phyloP scores from a whole-genome alignment of 2,329 filamentous ascomycete species.

The Aspergillus alliaceus region DNA sequence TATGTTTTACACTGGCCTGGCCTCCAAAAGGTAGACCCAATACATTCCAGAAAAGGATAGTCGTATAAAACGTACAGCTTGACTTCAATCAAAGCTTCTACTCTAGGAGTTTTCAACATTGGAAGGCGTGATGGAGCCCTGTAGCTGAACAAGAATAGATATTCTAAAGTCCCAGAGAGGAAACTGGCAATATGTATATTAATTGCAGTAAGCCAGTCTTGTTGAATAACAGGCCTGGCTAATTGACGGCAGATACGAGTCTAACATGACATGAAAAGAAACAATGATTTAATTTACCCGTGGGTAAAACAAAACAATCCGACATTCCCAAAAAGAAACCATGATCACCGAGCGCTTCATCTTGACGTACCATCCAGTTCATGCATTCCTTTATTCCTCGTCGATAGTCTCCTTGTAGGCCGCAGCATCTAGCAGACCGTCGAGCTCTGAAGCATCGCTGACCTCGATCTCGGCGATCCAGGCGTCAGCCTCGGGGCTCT shows the following conservation, averaged over 20 bases:
- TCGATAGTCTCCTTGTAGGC: slow-evolving; percentile 74
- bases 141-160: background rate
- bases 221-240: slow-evolving; percentile 23
- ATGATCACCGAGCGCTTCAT: slow-evolving; percentile 3
- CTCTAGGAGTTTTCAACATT: background rate
- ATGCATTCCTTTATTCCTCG: slow-evolving; percentile 40
- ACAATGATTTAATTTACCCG: slow-evolving; percentile 3
- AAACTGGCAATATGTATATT: slow-evolving; percentile 2
- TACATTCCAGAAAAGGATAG: background rate
- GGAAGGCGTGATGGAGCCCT: background rate
- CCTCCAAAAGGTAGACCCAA: background rate
- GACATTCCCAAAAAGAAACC: slow-evolving; percentile 5
- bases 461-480: slow-evolving; percentile 92
- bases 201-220: slow-evolving; percentile 12
- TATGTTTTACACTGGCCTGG: background rate
- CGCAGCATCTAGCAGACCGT: slow-evolving; percentile 72
- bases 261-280: slow-evolving; percentile 18
- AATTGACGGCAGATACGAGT: slow-evolving; percentile 14
- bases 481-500: slow-evolving; percentile 83
- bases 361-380: background rate
- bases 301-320: slow-evolving; percentile 6
- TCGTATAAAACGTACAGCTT: background rate
- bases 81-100: background rate
- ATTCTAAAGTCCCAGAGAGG: background rate
- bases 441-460: slow-evolving; percentile 67